These are phyloP conservation scores for Pseudopyrenochaeta lycopersici DNA, from an alignment of 2,329 filamentous ascomycete genomes.

Conservation along the genomic window DNA sequence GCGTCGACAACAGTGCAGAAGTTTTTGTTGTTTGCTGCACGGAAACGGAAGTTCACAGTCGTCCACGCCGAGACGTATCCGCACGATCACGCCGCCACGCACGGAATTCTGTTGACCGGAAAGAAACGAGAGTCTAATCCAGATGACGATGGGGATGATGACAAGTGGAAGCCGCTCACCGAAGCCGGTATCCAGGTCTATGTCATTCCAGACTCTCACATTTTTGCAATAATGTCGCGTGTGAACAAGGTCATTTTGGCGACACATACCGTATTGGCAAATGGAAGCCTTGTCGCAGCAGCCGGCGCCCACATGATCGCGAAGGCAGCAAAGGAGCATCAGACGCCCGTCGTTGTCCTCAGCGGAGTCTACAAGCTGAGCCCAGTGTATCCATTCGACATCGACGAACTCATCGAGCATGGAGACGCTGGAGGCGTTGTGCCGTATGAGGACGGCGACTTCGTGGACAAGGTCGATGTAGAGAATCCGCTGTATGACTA, in stretches of 20 bases:
- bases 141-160: conserved; percentile 61
- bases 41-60: conserved; percentile 91
- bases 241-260: conserved; percentile 95
- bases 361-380: conserved; percentile 94
- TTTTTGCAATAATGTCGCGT: conserved; percentile 93
- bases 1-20: conserved; percentile 87
- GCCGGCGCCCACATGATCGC: conserved; percentile 86
- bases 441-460: conserved; percentile 78
- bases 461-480: conserved; percentile 81
- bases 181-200: conserved; percentile 83
- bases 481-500: conserved; percentile 84
- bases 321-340: conserved; percentile 81
- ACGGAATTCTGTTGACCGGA: conserved; percentile 68
- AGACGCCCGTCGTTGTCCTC: conserved; percentile 86
- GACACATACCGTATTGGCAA: conserved; percentile 86
- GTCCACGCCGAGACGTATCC: conserved; percentile 80
- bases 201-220: conserved; percentile 81
- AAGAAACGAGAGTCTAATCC: conserved; percentile 53
- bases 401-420: conserved; percentile 84
- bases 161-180: conserved; percentile 79
- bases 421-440: conserved; percentile 81
- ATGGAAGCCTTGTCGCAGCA: conserved; percentile 85
- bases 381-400: conserved; percentile 85
- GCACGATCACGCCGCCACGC: conserved; percentile 72
- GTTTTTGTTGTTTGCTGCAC: conserved; percentile 86